Evolutionary conservation across 495 filamentous ascomycete species (phyloP), one percentile per base, ranked within the genome.

Genomic region (Aspergillus panamensis): DNA sequence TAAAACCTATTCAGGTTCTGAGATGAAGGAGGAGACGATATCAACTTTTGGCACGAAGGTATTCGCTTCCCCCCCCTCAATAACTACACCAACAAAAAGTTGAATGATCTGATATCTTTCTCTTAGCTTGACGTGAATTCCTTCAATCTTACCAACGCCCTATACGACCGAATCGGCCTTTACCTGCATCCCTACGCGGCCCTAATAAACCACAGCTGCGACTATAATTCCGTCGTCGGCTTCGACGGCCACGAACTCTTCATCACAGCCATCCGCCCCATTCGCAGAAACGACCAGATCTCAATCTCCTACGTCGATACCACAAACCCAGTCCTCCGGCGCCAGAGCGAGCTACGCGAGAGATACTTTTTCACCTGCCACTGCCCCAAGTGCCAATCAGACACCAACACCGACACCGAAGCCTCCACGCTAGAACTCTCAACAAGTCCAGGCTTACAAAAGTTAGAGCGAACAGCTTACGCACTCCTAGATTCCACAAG

Each of bases 201-300:
- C 39, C 63, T 78, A 10, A 77, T 86, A 62, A 91, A 91, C 66
- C 89, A 92, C 71, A 87, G 82, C 51, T 91, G 89, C 69, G 74
- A 79, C 35, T 85, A 85, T 30, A 92, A 89, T 57, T 77, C 83
- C n/a, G 74, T 80, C 13, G 75, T 88, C 32, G 77, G 82, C 13
- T 87, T 88, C 62, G 82, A 88, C 51, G 82, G 79, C 69, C 62
- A 67, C 31, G 65, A 71, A 6, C 60, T 80, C 16, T 76, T 62
- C 42, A 48, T 81, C 50, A 78, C 78, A 51, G 79, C 80, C 17
- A 61, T 80, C 16, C 57, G 66, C 3, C 66, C 70, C 1, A 83
- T 86, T 55, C 61, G 74, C 6, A 70, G 78, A 21, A 77, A 78
- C 57, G 77, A 82, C 13, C 87, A 92, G 66, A 73, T 92, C 40